Evolutionary conservation across 108 stramenopile species (phyloP), one percentile per base, ranked within the genome.

Genomic region (Skeletonema costatum): DNA sequence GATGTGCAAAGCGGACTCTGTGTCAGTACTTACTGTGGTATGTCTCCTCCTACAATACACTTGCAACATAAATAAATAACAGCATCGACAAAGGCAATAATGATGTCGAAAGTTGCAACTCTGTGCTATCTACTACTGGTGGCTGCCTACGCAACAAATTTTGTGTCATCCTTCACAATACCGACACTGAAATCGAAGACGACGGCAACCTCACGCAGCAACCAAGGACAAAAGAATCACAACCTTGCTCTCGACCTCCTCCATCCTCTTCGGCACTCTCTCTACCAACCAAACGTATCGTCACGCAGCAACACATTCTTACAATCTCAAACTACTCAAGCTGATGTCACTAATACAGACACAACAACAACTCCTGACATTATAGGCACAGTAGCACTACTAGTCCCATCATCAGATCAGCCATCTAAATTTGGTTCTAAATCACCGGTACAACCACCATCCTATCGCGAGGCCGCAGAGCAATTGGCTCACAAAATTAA

Each of bases 381-480:
- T 5, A 70, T 83, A 19, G 82, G 82, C 68, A 77, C 82, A 3
- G 82, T 83, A 30, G 61, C 82, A 13, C 46, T 83, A 32, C 76
- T 83, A 30, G 76, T 77, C 0, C 82, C 82, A 19, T 56, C 62
- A 2, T 70, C 50, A 0, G 46, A 64, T 39, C 64, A 75, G 29
- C 25, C 56, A 19, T 87, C 85, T 25, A 79, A 86, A 73, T 93
- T 89, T 69, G 92, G 92, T 19, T 50, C 73, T 1, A 72, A 74
- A 36, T 89, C 90, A 1, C 92, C 92, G 2, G 80, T 87, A 0
- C 32, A 63, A 14, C 71, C 56, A 32, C 90, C 92, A 42, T 58
- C 84, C 3, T 61, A 78, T 59, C 46, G 38, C n/a, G 71, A 85
- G 10, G 88, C 86, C 5, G 89, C 87, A 3, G 64, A 80, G 42